Base-by-base conservation (phyloP, 2,329 filamentous ascomycete genomes). In the Aspergillus sp. region DNA sequence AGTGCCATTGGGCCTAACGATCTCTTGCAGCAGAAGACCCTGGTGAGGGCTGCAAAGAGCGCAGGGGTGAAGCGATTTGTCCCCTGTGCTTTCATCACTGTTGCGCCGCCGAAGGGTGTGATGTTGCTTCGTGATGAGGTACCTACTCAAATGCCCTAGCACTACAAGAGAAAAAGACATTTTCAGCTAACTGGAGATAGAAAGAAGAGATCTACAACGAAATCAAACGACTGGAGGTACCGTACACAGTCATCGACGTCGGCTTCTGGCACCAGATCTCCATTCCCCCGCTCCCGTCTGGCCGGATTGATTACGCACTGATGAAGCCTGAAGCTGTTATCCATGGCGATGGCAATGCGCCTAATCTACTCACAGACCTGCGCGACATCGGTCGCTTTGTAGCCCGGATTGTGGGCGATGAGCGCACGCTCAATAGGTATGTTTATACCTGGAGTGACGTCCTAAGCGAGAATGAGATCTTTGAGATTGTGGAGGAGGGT, bases 241-340 rank as follows among this genome's bases (percentile, higher is more conserved):
- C 79, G 0, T 84, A 79, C 66, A 84, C 82, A 1, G 67, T 81
- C 61, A 78, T 84, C 41, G 82, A 85, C 52, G 75, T 82, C 1
- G 82, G 82, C 4, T 82, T 69, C 66, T 84, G 82, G 82, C 77
- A 81, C 58, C 80, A 83, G 58, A 56, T 78, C 19, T 66, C 68
- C 1, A 66, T 76, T 11, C 76, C 76, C 3, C 56, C 47, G 0
- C 45, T 81, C 0, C 75, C 77, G 6, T 76, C 71, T 2, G 56
- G 56, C 12, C 17, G 41, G 7, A 6, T 45, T 7, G 43, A 53
- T 27, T 50, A 54, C 21, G 45, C 37, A 2, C 4, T 53, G 14
- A 12, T 37, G 11, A 7, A 25, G 8, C 15, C 43, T 17, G 27
- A 33, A 6, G 12, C 12, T 6, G n/a, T 25, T 2, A 54, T 58